Conservation (phyloP, 495 filamentous ascomycete species). For the Glarea lozoyensis region DNA sequence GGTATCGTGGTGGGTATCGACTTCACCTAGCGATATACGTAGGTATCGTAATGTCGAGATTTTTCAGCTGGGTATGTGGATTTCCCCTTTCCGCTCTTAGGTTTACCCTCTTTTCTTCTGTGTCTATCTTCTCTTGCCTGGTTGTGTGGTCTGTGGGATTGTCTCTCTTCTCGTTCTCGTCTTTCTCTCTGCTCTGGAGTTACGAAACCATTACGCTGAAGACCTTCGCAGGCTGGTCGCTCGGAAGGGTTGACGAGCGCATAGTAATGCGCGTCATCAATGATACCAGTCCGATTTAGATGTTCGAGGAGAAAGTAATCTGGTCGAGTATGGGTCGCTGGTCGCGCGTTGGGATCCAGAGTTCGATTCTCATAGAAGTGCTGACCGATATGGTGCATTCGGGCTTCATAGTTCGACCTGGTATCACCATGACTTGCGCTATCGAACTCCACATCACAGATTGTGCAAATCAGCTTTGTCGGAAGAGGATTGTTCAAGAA, state of each 20-base stretch:
- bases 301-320: slow-evolving; percentile 26
- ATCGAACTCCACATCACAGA: slow-evolving; percentile 29
- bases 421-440: slow-evolving; percentile 4
- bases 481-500: slow-evolving; percentile 28
- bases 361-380: slow-evolving; percentile 25
- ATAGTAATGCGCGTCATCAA: slow-evolving; percentile 9
- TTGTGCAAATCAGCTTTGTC: slow-evolving; percentile 32
- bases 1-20: neutral
- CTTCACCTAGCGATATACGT: neutral
- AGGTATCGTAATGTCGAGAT: neutral
- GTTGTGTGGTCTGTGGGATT: neutral
- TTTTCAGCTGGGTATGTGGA: neutral
- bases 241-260: slow-evolving; percentile 5
- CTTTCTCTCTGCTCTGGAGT: slow-evolving; percentile 9
- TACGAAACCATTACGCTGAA: neutral
- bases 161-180: neutral
- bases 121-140: neutral
- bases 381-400: slow-evolving; percentile 35
- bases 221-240: slow-evolving; percentile 1
- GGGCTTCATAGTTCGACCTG: slow-evolving; percentile 9
- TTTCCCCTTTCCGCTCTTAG: slow-evolving; percentile 7
- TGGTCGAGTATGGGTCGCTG: slow-evolving; percentile 24
- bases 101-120: slow-evolving; percentile 17
- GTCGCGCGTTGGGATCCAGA: neutral
- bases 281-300: neutral